Conservation (phyloP, 441 rosid genomes). For the Corymbia calophylla region DNA sequence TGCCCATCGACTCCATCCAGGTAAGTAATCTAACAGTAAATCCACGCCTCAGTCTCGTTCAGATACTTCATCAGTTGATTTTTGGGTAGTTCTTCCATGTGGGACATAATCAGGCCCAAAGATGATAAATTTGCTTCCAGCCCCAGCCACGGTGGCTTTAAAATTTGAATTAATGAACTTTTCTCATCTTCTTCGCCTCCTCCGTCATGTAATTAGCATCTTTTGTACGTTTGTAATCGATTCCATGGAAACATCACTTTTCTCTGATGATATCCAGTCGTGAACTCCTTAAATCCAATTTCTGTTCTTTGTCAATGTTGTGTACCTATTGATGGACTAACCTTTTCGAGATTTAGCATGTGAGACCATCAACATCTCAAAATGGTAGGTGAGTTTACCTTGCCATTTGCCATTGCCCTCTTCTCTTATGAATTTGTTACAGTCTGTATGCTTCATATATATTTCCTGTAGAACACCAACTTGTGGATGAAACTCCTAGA, state of each 20-base stretch:
- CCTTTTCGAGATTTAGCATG: neutral
- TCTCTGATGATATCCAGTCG: neutral
- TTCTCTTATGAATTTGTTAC: too few relatives aligned
- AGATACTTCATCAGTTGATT: neutral
- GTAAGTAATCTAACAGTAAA: neutral
- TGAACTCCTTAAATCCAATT: neutral
- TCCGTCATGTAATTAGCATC: neutral
- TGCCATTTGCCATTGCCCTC: neutral
- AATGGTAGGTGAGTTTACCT: neutral
- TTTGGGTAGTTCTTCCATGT: neutral
- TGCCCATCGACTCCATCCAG: accelerated
- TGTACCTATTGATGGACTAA: neutral
- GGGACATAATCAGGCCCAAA: neutral
- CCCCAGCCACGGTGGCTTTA: neutral
- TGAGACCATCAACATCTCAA: neutral
- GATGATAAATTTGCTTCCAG: neutral
- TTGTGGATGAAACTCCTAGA: neutral
- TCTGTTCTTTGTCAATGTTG: neutral
- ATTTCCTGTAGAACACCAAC: neutral
- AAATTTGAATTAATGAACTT: neutral
- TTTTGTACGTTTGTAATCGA: neutral
- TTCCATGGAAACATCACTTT: neutral
- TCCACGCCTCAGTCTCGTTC: neutral
- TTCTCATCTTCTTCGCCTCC: neutral
- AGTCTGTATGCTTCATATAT: neutral